Percentiles rank a stretch among this genome's conserved stretches.
These are phyloP conservation scores for Funneliformis caledonium DNA, from an alignment of 371 early-diverging fungal genomes.

Conservation along the genomic window DNA sequence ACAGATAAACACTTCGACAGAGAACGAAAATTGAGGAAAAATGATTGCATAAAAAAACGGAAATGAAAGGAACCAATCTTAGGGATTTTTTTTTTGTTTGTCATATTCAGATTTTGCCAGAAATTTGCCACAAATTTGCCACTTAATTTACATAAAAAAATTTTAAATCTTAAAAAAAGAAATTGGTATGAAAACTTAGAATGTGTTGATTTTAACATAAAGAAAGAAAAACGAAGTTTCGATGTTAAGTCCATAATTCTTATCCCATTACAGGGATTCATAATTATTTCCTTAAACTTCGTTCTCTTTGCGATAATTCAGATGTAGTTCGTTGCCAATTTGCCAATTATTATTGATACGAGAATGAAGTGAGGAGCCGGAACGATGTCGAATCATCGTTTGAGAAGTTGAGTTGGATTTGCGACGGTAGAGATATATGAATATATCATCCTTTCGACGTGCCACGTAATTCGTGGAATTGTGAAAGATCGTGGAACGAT, in stretches of 20 bases:
- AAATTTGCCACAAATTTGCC: background rate
- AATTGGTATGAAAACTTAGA: background rate
- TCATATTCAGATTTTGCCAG: conserved; percentile 9
- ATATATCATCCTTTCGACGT: background rate
- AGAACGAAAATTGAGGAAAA: background rate
- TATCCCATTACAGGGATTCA: background rate
- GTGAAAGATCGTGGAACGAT: background rate
- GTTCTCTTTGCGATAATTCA: conserved; percentile 9
- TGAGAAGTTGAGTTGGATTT: background rate
- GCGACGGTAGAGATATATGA: background rate
- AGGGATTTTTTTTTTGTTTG: background rate
- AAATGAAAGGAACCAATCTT: background rate
- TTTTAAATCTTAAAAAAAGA: too few relatives aligned
- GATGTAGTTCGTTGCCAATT: background rate
- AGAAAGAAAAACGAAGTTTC: background rate
- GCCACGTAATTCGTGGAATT: background rate
- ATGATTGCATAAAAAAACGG: too few relatives aligned
- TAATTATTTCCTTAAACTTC: conserved; percentile 15
- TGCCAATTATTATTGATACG: background rate
- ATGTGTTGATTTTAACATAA: background rate
- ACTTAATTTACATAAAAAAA: background rate
- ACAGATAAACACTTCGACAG: background rate
- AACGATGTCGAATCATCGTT: conserved; percentile 18
- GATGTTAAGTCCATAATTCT: background rate
- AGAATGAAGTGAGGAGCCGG: background rate